Base-by-base conservation (phyloP, 768 basidiomycete species). In the Leccinum disarticulatum region DNA sequence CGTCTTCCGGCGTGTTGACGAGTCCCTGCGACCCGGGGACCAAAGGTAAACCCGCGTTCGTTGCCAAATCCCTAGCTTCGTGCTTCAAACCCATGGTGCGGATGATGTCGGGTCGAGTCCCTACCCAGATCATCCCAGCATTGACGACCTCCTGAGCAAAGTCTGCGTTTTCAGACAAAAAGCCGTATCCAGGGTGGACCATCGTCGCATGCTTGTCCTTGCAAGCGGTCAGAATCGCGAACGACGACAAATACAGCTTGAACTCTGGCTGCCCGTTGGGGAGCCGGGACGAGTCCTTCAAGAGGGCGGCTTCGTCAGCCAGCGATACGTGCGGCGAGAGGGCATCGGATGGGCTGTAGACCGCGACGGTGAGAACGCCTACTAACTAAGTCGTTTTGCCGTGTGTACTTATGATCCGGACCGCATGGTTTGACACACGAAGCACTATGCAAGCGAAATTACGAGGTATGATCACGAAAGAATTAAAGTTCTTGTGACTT, bases 171-270 rank as follows among this genome's bases (percentile, higher is more conserved):
- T 88, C 87, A 1, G 86, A 83, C 17, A 88, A 75, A 66, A 88
- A 87, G 4, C 85, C 86, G 56, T 86, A 87, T 11, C 85, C 85
- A 0, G 85, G 85, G 62, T 86, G 84, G 4, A 87, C 75, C 60
- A 86, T 78, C 9, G 84, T 83, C 1, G 78, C 80, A 15, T 60
- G 59, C 58, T 74, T 72, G 1, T 69, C 68, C 55, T 68, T 70
- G 66, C 82, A 83, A 33, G 82, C 76, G 0, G 72, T 56, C 14
- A 85, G 52, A 41, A 87, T 78, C 1, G 61, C 66, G 0, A 70
- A 58, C 7, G 61, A 64, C 9, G 77, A 72, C 49, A 81, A 71
- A 62, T 87, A 86, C 1, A 76, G 73, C 22, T 70, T 70, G 1
- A 77, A 76, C 67, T 87, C 83, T 1, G 79, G 71, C 30, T 61